Conservation (phyloP, 371 early-diverging fungal species). For the Mortierella sp. region DNA sequence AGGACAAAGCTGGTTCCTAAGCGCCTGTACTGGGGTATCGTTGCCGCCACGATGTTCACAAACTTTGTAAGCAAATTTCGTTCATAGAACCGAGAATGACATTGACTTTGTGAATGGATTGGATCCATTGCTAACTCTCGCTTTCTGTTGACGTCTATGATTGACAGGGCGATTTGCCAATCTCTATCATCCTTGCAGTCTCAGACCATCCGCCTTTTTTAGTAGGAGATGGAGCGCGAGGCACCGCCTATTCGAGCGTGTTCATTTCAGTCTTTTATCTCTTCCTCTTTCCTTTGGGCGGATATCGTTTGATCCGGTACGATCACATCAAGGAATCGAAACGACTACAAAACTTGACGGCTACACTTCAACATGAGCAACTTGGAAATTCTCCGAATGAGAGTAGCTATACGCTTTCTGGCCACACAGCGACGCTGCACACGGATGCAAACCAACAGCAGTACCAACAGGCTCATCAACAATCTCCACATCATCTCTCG, state of each 20-base stretch:
- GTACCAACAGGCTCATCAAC: not conserved
- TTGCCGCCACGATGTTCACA: constrained; percentile 52
- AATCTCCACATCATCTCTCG: constrained; percentile 3
- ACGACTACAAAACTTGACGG: constrained; percentile 22
- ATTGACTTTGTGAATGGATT: not conserved
- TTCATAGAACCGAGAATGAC: not conserved
- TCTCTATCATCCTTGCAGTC: constrained; percentile 54
- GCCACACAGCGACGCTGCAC: not conserved
- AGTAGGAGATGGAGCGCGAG: constrained; percentile 47
- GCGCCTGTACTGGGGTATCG: constrained; percentile 41
- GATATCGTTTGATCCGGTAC: constrained; percentile 45
- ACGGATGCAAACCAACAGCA: constrained; percentile 1
- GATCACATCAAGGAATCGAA: constrained; percentile 51
- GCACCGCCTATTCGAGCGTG: constrained; percentile 53
- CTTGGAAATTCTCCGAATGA: not conserved
- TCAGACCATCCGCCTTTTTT: constrained; percentile 53
- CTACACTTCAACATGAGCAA: not conserved
- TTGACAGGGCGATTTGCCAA: constrained; percentile 55
- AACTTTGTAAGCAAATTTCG: constrained; percentile 35
- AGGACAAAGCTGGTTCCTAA: constrained; percentile 39
- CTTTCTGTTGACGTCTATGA: not conserved
- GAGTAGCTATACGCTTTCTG: constrained; percentile 9
- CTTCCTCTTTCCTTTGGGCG: constrained; percentile 55
- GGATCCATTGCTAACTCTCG: not conserved
- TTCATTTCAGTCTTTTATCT: constrained; percentile 53